Conservation (phyloP, 2,329 filamentous ascomycete species). For the Torrubiella hemipterigena region DNA sequence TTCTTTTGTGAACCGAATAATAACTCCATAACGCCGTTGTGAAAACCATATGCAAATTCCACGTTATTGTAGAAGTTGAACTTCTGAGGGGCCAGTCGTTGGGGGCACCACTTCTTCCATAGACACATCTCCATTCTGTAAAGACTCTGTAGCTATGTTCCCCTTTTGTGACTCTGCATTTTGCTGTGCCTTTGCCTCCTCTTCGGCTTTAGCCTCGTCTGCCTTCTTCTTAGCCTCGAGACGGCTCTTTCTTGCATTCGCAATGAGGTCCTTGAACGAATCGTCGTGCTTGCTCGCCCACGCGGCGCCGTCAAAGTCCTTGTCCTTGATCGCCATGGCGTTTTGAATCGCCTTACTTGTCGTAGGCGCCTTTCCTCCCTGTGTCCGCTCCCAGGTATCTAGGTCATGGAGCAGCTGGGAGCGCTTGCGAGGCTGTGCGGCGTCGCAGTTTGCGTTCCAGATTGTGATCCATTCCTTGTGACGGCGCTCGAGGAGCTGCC, state of each 20-base stretch:
- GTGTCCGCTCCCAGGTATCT: slow-evolving; percentile 75
- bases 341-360: slow-evolving; percentile 24
- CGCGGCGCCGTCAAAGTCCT: slow-evolving; percentile 71
- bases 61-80: too few species aligned
- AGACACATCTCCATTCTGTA: too few species aligned
- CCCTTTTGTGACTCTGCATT: background rate
- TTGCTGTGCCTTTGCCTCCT: slow-evolving; percentile 1
- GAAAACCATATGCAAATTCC: too few species aligned
- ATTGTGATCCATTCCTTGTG: slow-evolving; percentile 92
- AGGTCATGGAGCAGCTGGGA: slow-evolving; percentile 65
- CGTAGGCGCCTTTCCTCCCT: slow-evolving; percentile 48
- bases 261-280: slow-evolving; percentile 72
- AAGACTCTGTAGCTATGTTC: too few species aligned
- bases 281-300: slow-evolving; percentile 63
- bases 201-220: slow-evolving; percentile 12
- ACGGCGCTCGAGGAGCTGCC: slow-evolving; percentile 59
- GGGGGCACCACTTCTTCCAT: too few species aligned
- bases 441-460: slow-evolving; percentile 96
- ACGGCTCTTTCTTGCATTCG: slow-evolving; percentile 53
- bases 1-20: too few species aligned
- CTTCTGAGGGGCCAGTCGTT: too few species aligned
- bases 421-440: slow-evolving; percentile 58
- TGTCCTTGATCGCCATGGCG: slow-evolving; percentile 53
- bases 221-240: slow-evolving; percentile 21
- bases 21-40: too few species aligned